phyloP scores from a whole-genome alignment of 257 asterid genomes.

The Nicotiana benthamiana region DNA sequence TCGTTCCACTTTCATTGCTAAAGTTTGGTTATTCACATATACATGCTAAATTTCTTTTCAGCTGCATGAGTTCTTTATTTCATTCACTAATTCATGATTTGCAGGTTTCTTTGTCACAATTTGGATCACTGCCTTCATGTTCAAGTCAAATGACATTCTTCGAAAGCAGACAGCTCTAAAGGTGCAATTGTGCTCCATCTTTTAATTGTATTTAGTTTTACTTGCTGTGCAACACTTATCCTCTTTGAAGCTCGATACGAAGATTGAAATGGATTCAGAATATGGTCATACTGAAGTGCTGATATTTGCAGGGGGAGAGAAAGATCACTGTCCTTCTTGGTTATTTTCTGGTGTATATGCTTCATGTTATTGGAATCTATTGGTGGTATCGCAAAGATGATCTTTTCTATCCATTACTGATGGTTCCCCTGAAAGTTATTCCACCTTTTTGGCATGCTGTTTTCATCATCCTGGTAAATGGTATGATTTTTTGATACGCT shows the following conservation, averaged over 20 bases:
- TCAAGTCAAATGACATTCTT: slow-evolving; percentile 81
- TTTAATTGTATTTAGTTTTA: neutral
- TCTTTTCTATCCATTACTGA: slow-evolving; percentile 52
- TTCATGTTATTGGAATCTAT: slow-evolving; percentile 66
- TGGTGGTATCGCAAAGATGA: slow-evolving; percentile 76
- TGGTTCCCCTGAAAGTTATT: slow-evolving; percentile 77
- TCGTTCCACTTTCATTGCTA: neutral
- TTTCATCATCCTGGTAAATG: slow-evolving; percentile 71
- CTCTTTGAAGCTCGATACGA: neutral
- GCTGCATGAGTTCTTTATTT: neutral
- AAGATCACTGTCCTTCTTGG: slow-evolving; percentile 55
- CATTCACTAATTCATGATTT: slow-evolving; percentile 13
- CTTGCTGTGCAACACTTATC: neutral
- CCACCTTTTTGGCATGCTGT: slow-evolving; percentile 95
- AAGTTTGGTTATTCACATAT: neutral
- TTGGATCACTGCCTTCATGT: slow-evolving; percentile 67
- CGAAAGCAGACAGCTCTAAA: slow-evolving; percentile 92
- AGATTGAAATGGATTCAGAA: neutral
- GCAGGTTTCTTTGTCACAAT: slow-evolving; percentile 72
- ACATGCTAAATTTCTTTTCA: neutral
- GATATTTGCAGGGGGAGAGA: slow-evolving; percentile 76
- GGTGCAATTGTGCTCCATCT: slow-evolving; percentile 29
- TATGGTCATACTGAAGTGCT: neutral
- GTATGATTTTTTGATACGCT: slow-evolving; percentile 29
- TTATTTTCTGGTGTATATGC: slow-evolving; percentile 42